Evolutionary conservation across 73 alveolate genomes (phyloP), one percentile per base, ranked within the genome.

Genomic region (Symbiodinium pilosum): DNA sequence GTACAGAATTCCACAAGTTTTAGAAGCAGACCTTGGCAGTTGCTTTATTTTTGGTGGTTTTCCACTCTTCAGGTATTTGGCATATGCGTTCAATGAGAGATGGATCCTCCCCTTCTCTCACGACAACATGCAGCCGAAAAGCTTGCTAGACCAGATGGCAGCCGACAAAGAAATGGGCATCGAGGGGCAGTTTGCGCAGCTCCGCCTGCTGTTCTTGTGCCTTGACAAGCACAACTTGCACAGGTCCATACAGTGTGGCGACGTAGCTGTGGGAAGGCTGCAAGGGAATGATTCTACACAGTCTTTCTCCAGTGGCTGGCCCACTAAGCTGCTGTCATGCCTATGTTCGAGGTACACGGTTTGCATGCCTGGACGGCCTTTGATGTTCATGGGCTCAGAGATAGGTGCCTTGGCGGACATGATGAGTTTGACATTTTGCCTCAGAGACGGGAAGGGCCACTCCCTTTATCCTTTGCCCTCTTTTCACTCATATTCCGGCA

Each of bases 321-420:
- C n/a, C n/a, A n/a, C n/a, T n/a, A n/a, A n/a, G n/a, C n/a, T n/a
- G n/a, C n/a, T n/a, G n/a, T n/a, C n/a, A n/a, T n/a, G n/a, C 73
- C 73, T 2, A 24, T 54, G 1, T 9, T 54, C 68, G 16, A 91
- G 97, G 97, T 93, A 93, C 81, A 77, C 85, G 59, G 68, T 94
- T 4, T 94, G 99, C 44, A 83, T 83, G 99, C 93, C 89, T 68
- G 99, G 99, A 8, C 94, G 99, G 42, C 99, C 99, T 7, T 34
- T 94, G 84, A 38, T 94, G 44, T 94, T 94, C 89, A 94, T 94
- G 99, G 99, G 99, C 87, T 41, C 94, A 12, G 99, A 94, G 99
- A 94, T 94, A 1, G 99, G 98, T 28, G 64, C 39, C 97, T 91
- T 26, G 89, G 81, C 43, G 8, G 39, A 7, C 21, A 28, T 32